Evolutionary conservation across 2,329 filamentous ascomycete species (phyloP).

Genomic region (Rhynchosporium secalis): DNA sequence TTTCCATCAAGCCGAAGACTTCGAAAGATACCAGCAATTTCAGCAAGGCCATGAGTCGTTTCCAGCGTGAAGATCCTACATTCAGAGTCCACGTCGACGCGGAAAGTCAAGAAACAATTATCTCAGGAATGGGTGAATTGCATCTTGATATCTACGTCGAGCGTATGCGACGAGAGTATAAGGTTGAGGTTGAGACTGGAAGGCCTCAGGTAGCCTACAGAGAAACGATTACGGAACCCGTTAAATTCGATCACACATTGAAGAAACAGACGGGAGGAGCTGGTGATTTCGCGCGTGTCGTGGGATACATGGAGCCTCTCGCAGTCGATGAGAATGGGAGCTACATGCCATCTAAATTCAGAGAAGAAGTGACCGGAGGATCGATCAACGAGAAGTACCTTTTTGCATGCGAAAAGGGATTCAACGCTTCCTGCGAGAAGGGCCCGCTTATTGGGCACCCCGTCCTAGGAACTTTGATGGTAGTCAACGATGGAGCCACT

Average conservation of each 20-base stretch:
- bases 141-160: constrained; percentile 98
- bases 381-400: constrained; percentile 95
- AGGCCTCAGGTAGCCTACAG: constrained; percentile 96
- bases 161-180: constrained; percentile 94
- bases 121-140: constrained; percentile 96
- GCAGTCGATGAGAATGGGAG: constrained; percentile 39
- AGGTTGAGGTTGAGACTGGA: constrained; percentile 92
- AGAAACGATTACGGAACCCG: constrained; percentile 79
- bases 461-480: constrained; percentile 86
- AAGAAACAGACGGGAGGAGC: constrained; percentile 96
- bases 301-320: constrained; percentile 88
- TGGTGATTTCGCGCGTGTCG: constrained; percentile 91
- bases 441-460: constrained; percentile 91
- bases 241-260: constrained; percentile 88
- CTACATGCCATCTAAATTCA: constrained; percentile 76
- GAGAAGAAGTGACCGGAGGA: constrained; percentile 84
- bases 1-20: constrained; percentile 95
- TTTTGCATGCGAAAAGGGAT: constrained; percentile 92
- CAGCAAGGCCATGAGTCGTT: constrained; percentile 97
- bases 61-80: constrained; percentile 96
- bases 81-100: constrained; percentile 92
- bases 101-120: constrained; percentile 95
- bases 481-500: constrained; percentile 93
- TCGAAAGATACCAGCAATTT: constrained; percentile 91
- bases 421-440: constrained; percentile 77